A percentile compares a stretch with the other conserved stretches of the same genome.
These are phyloP conservation scores for Leishmania braziliensis DNA, from an alignment of 208 protist genomes.

Conservation along the genomic window DNA sequence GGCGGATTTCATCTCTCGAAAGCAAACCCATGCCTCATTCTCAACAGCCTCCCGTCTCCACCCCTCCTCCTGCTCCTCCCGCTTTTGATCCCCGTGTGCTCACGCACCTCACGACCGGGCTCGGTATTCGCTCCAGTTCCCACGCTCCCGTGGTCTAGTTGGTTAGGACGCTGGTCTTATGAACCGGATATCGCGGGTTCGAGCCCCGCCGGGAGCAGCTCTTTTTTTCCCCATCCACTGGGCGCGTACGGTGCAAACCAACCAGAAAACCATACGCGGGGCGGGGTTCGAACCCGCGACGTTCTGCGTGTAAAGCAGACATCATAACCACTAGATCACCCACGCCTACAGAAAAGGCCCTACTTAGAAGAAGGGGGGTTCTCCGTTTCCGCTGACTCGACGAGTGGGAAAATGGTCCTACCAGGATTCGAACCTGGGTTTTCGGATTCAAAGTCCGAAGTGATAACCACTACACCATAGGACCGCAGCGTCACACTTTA, in stretches of 20 bases:
- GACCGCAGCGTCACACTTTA: conserved; percentile 24
- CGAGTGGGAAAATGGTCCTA: conserved; percentile 48
- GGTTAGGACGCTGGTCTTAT: conserved; percentile 72
- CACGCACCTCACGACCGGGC: background rate
- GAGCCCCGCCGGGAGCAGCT: conserved; percentile 56
- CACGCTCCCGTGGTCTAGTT: conserved; percentile 58
- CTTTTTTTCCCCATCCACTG: conserved; percentile 13
- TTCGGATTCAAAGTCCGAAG: conserved; percentile 85
- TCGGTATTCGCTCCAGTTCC: background rate
- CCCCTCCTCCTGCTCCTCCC: no score
- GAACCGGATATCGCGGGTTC: conserved; percentile 68
- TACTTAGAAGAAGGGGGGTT: no score
- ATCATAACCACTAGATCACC: conserved; percentile 76
- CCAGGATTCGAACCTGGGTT: conserved; percentile 86
- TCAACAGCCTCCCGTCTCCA: no score
- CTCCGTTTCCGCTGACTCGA: background rate
- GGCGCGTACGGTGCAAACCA: no score
- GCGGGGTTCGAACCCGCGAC: conserved; percentile 74
- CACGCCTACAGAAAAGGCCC: conserved; percentile 8
- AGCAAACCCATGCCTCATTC: no score
- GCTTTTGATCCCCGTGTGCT: no score
- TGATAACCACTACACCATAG: conserved; percentile 89
- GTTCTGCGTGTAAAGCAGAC: conserved; percentile 64
- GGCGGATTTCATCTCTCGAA: background rate
- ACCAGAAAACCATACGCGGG: conserved; percentile 27